Conservation (phyloP, 345 rosid genomes). For the Sonneratia caseolaris region DNA sequence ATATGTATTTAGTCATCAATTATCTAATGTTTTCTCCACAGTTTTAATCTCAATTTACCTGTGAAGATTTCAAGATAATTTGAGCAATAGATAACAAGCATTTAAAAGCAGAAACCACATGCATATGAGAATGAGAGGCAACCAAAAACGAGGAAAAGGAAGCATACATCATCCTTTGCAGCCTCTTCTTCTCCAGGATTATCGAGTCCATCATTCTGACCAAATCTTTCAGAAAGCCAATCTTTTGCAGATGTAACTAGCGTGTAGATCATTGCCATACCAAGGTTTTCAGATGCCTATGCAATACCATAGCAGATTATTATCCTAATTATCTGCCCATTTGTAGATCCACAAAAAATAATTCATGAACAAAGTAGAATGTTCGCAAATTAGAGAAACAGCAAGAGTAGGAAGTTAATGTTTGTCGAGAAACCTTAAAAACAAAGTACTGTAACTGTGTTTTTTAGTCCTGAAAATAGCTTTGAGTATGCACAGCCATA, state of each 20-base stretch:
- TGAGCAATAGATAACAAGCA: background rate
- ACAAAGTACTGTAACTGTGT: background rate
- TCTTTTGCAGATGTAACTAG: constrained; percentile 82
- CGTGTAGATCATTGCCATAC: constrained; percentile 97
- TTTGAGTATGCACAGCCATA: background rate
- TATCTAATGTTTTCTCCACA: background rate
- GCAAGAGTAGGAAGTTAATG: background rate
- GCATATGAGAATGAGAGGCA: background rate
- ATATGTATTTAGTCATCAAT: background rate
- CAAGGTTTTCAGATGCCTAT: constrained; percentile 91
- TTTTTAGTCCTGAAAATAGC: background rate
- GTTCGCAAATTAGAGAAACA: background rate
- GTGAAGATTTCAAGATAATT: background rate
- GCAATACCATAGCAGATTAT: background rate
- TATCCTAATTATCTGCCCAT: background rate
- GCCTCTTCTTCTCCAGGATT: constrained; percentile 40
- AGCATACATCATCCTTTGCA: constrained; percentile 73
- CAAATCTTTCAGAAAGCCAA: constrained; percentile 76
- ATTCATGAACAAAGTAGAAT: background rate
- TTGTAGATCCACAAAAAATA: background rate
- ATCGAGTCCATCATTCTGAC: constrained; percentile 43
- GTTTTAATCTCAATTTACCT: background rate
- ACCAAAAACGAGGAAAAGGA: constrained; percentile 11
- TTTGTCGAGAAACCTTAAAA: background rate
- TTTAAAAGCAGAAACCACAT: background rate